Percentiles rank a stretch among this genome's conserved stretches.
Conservation (phyloP, 257 asterid genomes). For the Phtheirospermum japonicum region DNA sequence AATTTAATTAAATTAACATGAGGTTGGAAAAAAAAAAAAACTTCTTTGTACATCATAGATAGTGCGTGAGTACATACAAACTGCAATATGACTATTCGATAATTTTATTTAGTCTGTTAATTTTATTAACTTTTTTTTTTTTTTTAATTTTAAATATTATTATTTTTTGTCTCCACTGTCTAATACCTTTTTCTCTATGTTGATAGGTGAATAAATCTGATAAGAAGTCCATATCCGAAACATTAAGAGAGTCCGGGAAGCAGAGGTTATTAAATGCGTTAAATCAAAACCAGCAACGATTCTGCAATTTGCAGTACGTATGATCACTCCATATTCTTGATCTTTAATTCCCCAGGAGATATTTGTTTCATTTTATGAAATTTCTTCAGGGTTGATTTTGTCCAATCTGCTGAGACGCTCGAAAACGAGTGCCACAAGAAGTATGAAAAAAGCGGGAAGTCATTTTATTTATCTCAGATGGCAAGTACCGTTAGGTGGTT, state of each 20-base stretch:
- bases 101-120: neutral
- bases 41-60: neutral
- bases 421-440: constrained; percentile 73
- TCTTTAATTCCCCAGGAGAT: neutral
- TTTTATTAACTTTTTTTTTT: neutral
- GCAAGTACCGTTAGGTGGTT: constrained; percentile 81
- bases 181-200: constrained; percentile 1
- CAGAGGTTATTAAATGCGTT: constrained; percentile 58
- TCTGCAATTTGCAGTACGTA: constrained; percentile 47
- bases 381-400: constrained; percentile 50
- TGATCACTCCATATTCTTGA: constrained; percentile 9
- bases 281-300: constrained; percentile 55
- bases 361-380: constrained; percentile 5
- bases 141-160: too few relatives aligned
- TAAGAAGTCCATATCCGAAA: constrained; percentile 63
- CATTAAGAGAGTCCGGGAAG: constrained; percentile 69
- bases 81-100: neutral
- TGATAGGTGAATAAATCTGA: constrained; percentile 52
- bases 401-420: constrained; percentile 47
- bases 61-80: constrained; percentile 1
- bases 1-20: neutral
- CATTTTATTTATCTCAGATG: constrained; percentile 78
- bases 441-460: constrained; percentile 68
- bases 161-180: neutral
- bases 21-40: constrained; percentile 1